These are phyloP conservation scores for Tetrahymena elliotti DNA, from an alignment of 73 alveolate species.

Conservation along the genomic window DNA sequence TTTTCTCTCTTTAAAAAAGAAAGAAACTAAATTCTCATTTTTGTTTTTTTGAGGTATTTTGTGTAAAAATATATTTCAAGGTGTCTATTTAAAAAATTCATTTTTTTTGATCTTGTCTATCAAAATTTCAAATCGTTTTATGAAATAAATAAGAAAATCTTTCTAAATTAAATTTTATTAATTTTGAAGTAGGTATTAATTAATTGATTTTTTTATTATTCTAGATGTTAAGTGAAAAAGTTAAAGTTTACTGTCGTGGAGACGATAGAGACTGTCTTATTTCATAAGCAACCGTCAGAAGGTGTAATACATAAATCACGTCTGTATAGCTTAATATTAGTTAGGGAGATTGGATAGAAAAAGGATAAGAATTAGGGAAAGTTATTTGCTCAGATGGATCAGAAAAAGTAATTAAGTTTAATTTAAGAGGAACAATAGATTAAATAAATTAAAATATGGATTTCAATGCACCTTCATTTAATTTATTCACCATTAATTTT, in stretches of 20 bases:
- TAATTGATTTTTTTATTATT: no score
- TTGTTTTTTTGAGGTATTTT: background rate
- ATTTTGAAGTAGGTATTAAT: background rate
- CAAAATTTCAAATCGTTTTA: background rate
- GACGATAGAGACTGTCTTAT: background rate
- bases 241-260: background rate
- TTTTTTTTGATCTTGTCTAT: background rate
- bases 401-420: background rate
- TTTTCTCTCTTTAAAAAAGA: no score
- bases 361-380: background rate
- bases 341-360: background rate
- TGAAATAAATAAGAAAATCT: background rate
- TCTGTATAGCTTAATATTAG: background rate
- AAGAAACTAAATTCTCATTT: no score
- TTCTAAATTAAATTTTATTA: background rate
- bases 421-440: background rate
- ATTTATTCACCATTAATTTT: background rate
- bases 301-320: background rate
- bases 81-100: background rate
- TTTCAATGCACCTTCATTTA: background rate
- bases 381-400: background rate
- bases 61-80: no score
- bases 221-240: background rate
- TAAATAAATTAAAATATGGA: background rate
- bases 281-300: background rate